Base-by-base conservation (phyloP, 495 filamentous ascomycete species). In the Pseudotulostoma volvatum region DNA sequence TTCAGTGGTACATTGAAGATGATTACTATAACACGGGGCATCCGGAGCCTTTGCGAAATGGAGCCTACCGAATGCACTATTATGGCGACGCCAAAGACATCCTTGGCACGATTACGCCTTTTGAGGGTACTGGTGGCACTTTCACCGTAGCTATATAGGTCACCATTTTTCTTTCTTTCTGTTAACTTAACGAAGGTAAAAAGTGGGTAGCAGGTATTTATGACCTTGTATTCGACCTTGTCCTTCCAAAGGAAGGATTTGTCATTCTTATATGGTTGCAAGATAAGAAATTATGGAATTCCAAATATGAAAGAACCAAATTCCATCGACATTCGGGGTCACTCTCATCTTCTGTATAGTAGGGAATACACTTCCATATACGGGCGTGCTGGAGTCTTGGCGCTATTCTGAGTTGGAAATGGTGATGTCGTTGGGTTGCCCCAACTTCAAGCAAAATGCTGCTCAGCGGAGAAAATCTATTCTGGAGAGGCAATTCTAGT, bases 21-120 rank as follows among this genome's bases (percentile, higher is more conserved):
- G 59, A 58, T 9, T 66, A 54, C 36, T 65, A 67, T 39, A 51
- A 44, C 25, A 45, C 55, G n/a, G 63, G 51, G 17, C 48, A 57
- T 33, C 51, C 61, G n/a, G 48, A 33, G 7, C 37, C 58, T 3
- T 53, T 71, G 14, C 53, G 60, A 45, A 54, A 58, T 31, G 88
- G 85, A 11, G 64, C 64, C 46, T 95, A 93, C 63, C 66, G 87
- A 18, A 59, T 96, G 39, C 70, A 69, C 59, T 96, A 96, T 49
- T 90, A 74, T 61, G 88, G 88, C 0, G 83, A 93, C 57, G 68
- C 74, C 17, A 95, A 86, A 67, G 61, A 63, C 39, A 45, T 77
- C 17, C 53, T 60, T 7, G 87, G 86, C n/a, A 56, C 48, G 14
- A 72, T 94, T 33, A 69, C 63, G 31, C 49, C 66, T 35, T 93